Evolutionary conservation across 345 rosid species (phyloP).

Genomic region (Trapa incisa): DNA sequence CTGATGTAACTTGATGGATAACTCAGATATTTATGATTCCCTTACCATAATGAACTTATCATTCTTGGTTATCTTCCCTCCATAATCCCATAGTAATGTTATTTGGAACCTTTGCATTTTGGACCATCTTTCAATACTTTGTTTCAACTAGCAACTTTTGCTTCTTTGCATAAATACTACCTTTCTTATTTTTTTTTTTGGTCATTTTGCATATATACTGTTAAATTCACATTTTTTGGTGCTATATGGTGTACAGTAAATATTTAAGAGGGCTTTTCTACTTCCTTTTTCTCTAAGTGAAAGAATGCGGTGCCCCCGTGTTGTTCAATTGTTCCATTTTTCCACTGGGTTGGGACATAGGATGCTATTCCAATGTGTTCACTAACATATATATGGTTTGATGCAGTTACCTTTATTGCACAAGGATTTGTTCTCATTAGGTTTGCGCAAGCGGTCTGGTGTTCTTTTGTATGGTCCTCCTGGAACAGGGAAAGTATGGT

Average conservation of each 20-base stretch:
- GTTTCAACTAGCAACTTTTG: background rate
- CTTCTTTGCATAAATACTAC: background rate
- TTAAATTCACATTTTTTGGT: too few species aligned
- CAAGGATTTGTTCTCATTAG: slow-evolving; percentile 13
- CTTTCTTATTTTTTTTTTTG: background rate
- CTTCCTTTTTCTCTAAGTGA: too few species aligned
- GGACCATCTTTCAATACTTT: background rate
- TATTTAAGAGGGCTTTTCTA: too few species aligned
- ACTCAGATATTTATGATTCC: background rate
- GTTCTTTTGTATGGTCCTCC: slow-evolving; percentile 98
- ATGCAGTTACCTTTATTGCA: too few species aligned
- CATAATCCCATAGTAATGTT: background rate
- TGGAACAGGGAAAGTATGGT: slow-evolving; percentile 77
- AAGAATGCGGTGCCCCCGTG: too few species aligned
- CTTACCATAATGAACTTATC: background rate
- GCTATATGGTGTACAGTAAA: too few species aligned
- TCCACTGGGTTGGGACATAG: too few species aligned
- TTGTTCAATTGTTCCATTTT: too few species aligned
- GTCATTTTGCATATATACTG: too few species aligned
- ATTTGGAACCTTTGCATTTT: background rate
- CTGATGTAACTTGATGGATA: background rate
- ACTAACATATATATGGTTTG: too few species aligned
- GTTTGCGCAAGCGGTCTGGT: slow-evolving; percentile 95
- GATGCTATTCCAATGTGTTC: too few species aligned
- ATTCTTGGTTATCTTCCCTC: background rate